These are phyloP conservation scores for Pistacia vera DNA, from an alignment of 345 rosid species.

Conservation along the genomic window DNA sequence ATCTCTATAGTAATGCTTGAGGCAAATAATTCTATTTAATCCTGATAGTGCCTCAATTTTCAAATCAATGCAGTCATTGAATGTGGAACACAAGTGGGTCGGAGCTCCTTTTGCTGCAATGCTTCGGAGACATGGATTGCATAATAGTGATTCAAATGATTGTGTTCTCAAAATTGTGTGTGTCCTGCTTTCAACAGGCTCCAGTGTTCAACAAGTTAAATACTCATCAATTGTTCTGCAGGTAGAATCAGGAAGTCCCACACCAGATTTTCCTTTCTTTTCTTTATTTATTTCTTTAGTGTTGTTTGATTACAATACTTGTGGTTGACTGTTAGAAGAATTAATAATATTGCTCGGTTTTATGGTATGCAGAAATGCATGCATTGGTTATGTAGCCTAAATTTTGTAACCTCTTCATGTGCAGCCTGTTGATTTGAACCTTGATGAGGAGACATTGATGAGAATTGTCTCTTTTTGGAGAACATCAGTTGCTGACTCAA, in stretches of 20 bases:
- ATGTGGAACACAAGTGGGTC: slow-evolving; percentile 73
- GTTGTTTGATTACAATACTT: slow-evolving; percentile 17
- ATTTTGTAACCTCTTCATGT: slow-evolving; percentile 25
- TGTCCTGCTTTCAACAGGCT: slow-evolving; percentile 59
- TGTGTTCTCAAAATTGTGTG: slow-evolving; percentile 53
- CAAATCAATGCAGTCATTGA: slow-evolving; percentile 55
- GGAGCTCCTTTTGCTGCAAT: slow-evolving; percentile 90
- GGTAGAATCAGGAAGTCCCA: slow-evolving; percentile 47
- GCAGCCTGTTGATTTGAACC: slow-evolving; percentile 86
- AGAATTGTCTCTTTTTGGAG: slow-evolving; percentile 88
- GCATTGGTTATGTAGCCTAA: slow-evolving; percentile 16
- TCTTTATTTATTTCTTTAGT: slow-evolving; percentile 13
- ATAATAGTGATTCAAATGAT: slow-evolving; percentile 47
- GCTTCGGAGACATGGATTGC: slow-evolving; percentile 76
- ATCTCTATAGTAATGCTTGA: slow-evolving; percentile 4
- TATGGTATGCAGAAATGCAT: not conserved
- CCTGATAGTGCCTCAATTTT: slow-evolving; percentile 15
- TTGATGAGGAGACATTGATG: slow-evolving; percentile 92
- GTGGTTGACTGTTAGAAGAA: slow-evolving; percentile 2
- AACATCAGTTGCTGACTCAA: slow-evolving; percentile 73
- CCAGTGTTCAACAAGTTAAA: slow-evolving; percentile 77
- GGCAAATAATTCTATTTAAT: not conserved
- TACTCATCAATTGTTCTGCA: slow-evolving; percentile 75
- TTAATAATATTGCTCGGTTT: slow-evolving; percentile 10
- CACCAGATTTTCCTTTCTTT: slow-evolving; percentile 8